Evolutionary conservation across 768 basidiomycete species (phyloP), one percentile per base, ranked within the genome.

Genomic region (Lactarius indigo): DNA sequence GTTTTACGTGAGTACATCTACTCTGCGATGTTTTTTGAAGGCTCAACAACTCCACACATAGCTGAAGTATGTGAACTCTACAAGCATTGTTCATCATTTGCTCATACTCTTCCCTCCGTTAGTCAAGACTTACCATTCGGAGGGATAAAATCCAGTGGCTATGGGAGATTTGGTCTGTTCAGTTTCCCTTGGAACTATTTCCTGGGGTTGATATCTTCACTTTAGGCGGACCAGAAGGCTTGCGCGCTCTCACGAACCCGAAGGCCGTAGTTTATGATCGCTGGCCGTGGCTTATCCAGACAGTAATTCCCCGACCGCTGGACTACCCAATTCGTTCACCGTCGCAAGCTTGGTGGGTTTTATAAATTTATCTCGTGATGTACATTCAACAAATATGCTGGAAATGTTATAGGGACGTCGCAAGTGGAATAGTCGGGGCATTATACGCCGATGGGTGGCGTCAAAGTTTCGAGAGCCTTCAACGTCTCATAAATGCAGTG

Each of bases 71-170:
- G 87, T 56, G 42, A 23, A 28, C 68, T 60, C 73, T 10, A 76
- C 72, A 69, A 26, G 44, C 56, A 18, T 47, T 58, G 58, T 35
- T 31, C 20, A 52, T 23, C 50, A 71, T 61, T 66, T 35, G 58
- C n/a, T 55, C 42, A 39, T 59, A 64, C 31, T 52, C 44, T 70
- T 44, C 69, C 73, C 76, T 83, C 66, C 76, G 63, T 2, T 20
- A 88, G 86, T 74, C 96, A 99, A 82, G 91, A 94, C 73, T 81
- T 96, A 69, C 96, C 97, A 12, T 99, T 99, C 68, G 97, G 97
- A 33, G 97, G 97, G 44, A 84, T 85, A 55, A 99, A 98, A 76
- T 83, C 83, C 35, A 94, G 91, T 60, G 96, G 96, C 47, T 96
- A 96, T 74, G 96, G 95, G 7, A 86, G 97, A 68, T 97, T 99